These are phyloP conservation scores for Fusarium subtropicale DNA, from an alignment of 2,329 filamentous ascomycete genomes.

Conservation along the genomic window DNA sequence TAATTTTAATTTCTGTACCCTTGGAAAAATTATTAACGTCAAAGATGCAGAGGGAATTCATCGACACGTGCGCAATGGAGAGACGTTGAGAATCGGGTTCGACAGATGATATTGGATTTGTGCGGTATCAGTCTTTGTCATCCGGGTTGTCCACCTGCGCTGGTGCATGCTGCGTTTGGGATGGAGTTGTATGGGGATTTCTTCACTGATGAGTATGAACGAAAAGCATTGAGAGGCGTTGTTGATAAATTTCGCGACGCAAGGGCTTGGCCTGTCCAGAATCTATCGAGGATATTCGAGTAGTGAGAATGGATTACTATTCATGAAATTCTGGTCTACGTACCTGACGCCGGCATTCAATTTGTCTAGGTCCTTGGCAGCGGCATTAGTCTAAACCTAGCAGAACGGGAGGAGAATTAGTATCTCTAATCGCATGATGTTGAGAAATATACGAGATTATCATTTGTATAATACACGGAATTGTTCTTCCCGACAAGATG, in stretches of 20 bases:
- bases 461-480: neutral
- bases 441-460: neutral
- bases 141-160: constrained; percentile 52
- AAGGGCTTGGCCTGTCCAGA: constrained; percentile 55
- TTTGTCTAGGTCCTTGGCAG: constrained; percentile 4
- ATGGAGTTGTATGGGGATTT: constrained; percentile 58
- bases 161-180: constrained; percentile 55
- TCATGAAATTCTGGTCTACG: neutral
- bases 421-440: neutral
- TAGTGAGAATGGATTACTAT: constrained; percentile 7
- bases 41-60: constrained; percentile 37
- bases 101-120: constrained; percentile 53
- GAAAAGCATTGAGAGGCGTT: constrained; percentile 53
- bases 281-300: constrained; percentile 53
- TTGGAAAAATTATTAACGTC: constrained; percentile 8
- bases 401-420: neutral
- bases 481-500: neutral
- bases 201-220: constrained; percentile 56
- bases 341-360: neutral
- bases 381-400: neutral
- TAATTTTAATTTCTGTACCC: neutral
- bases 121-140: constrained; percentile 57
- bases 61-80: constrained; percentile 50
- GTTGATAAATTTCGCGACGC: constrained; percentile 59
- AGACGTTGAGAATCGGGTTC: constrained; percentile 54